These are phyloP conservation scores for Cordyceps tenuipes DNA, from an alignment of 2,329 filamentous ascomycete genomes.

Conservation along the genomic window DNA sequence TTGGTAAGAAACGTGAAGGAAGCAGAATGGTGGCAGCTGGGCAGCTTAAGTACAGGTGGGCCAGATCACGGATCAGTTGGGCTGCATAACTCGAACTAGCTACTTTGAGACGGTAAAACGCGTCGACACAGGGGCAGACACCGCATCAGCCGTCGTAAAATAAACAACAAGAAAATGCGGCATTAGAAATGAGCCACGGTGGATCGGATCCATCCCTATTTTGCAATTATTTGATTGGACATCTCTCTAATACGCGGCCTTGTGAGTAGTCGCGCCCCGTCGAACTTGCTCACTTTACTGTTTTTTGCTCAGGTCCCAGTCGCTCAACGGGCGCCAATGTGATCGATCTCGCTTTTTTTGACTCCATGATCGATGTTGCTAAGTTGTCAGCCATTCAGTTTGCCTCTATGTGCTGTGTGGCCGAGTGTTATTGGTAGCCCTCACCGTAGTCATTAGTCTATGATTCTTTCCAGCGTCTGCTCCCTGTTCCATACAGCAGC, in stretches of 20 bases:
- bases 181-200: background rate
- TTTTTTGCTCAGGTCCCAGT: background rate
- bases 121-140: background rate
- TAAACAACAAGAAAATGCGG: conserved; percentile 10
- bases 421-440: too few relatives aligned
- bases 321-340: too few relatives aligned
- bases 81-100: background rate
- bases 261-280: background rate
- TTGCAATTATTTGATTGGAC: conserved; percentile 11
- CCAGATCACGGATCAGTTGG: conserved; percentile 30
- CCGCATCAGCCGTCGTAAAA: conserved; percentile 9
- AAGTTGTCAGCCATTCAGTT: too few relatives aligned
- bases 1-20: conserved; percentile 14
- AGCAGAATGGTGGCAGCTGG: conserved; percentile 21
- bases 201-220: conserved; percentile 8
- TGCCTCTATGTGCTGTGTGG: too few relatives aligned
- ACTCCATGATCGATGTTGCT: too few relatives aligned
- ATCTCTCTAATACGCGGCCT: background rate
- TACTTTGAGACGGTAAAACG: background rate
- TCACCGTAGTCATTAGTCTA: too few relatives aligned
- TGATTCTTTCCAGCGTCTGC: too few relatives aligned
- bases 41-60: conserved; percentile 32
- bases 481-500: too few relatives aligned
- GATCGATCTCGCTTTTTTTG: too few relatives aligned
- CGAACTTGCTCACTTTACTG: background rate